Conservation (phyloP, 768 basidiomycete genomes). For the Podaxis carcinomalis region DNA sequence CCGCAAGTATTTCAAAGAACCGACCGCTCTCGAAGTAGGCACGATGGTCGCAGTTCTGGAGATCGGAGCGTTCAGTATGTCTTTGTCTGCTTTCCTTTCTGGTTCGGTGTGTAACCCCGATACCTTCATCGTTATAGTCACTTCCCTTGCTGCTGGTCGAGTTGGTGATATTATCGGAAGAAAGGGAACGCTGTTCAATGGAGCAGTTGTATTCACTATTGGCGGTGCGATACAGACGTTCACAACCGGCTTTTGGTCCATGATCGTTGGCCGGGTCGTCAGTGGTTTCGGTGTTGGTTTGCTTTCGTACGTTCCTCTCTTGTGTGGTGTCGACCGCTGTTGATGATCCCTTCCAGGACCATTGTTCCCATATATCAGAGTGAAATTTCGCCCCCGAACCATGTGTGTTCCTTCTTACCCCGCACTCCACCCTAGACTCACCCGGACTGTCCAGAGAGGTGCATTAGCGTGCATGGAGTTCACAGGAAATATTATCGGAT, state of each 20-base stretch:
- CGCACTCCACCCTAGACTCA: not conserved
- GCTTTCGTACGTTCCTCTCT: constrained; percentile 57
- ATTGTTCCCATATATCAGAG: constrained; percentile 95
- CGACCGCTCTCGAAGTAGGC: constrained; percentile 71
- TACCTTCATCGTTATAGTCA: constrained; percentile 44
- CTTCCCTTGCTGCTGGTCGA: constrained; percentile 84
- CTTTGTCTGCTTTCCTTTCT: not conserved
- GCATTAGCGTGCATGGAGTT: constrained; percentile 94
- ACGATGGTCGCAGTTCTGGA: constrained; percentile 96
- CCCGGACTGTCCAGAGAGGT: constrained; percentile 54
- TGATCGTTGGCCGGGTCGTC: constrained; percentile 80
- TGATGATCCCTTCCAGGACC: constrained; percentile 46
- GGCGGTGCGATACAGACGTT: constrained; percentile 87
- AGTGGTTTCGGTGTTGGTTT: constrained; percentile 91
- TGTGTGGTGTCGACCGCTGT: not conserved
- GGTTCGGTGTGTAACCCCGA: constrained; percentile 4
- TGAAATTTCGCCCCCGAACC: constrained; percentile 90
- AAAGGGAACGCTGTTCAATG: constrained; percentile 77
- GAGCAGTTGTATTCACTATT: constrained; percentile 79
- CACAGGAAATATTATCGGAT: constrained; percentile 89
- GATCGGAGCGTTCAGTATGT: constrained; percentile 83
- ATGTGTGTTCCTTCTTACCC: constrained; percentile 43
- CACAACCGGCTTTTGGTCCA: constrained; percentile 69
- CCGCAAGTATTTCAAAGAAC: constrained; percentile 76
- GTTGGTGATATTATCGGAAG: constrained; percentile 86